Base-by-base conservation (phyloP, 371 early-diverging fungal species). In the Syncephalastrum sp. region DNA sequence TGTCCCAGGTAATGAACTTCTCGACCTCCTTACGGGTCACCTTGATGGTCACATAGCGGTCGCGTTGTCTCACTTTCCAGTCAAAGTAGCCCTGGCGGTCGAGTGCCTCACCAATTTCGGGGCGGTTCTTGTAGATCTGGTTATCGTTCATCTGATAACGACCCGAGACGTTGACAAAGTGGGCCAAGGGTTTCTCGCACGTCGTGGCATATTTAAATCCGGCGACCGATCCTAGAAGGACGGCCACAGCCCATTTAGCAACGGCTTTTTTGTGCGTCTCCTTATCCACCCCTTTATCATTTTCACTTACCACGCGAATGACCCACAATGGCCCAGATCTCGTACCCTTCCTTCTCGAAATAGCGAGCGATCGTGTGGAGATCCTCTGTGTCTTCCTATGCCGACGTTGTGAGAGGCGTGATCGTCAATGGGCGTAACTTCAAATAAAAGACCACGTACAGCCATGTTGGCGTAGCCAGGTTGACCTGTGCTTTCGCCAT, bases 241-340 rank as follows among this genome's bases (percentile, higher is more conserved):
- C 8, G 8, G 38, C 5, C 3, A 33, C 38, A 33, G 8, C 38
- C 12, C 38, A 33, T 33, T 33, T 10, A 33, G 38, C 38, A 33
- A 33, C 38, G 10, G 38, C 38, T 10, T 5, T 33, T 29, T 7
- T 29, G 6, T 33, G 38, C 27, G 7, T 33, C 38, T 33, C 12
- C 49, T 23, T 48, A 21, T 48, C 27, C 49, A 10, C 49, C 49
- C 27, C 27, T 27, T 38, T 33, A 54, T 56, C 24, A 3, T 33
- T 27, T 50, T 13, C 51, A 25, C 16, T 57, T 69, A 79, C 83
- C 83, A 56, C 78, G 57, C 4, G 84, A 83, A 67, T 83, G 84
- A 15, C 82, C 82, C 50, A 86, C 74, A 5, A 82, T 46, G 5
- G 81, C 80, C 54, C 69, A 83, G n/a, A 84, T 74, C 25, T 77